Evolutionary conservation across 75 land plant species (phyloP), one percentile per base, ranked within the genome.

Genomic region (Picea glauca): DNA sequence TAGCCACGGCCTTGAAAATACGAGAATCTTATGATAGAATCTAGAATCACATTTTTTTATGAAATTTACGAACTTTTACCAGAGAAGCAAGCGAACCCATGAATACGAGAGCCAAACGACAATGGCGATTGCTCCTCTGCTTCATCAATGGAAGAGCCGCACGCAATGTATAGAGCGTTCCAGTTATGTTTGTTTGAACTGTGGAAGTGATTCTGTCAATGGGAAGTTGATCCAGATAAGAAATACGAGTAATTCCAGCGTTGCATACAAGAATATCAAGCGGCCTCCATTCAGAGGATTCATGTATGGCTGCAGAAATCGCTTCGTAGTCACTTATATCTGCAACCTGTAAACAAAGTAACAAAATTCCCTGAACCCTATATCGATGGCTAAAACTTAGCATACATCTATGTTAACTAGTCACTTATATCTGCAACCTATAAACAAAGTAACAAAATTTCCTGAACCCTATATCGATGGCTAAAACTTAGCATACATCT

Each of bases 221-320:
- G 7, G 68, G 20, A 7, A 78, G 23, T 18, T 83, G 62, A 6
- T 78, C 87, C 26, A 85, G 58, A 23, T 50, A 57, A 8, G 81
- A 81, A 74, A 46, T 18, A 35, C 30, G 18, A 33, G 43, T 74
- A 18, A 83, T 46, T 1, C 87, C 87, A 26, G 85, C 85, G 66
- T 85, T 85, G 86, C 87, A 85, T 3, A 85, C 81, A 21, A 85
- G 81, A 15, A 85, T 57, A 67, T 85, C 87, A n/a, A 85, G 79
- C n/a, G 85, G 87, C 64, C 72, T 78, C 81, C 87, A 83, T 7
- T 43, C 46, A 63, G 33, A 35, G 43, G 87, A 78, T 31, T 66
- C 75, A 15, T 35, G 33, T 1, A 85, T 38, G 9, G 78, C 85
- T 18, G 59, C 32, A 9, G 81, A 17, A 26, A 83, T 80, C 35